Conservation (phyloP, 306 rosid genomes). For the Prunus persica region DNA sequence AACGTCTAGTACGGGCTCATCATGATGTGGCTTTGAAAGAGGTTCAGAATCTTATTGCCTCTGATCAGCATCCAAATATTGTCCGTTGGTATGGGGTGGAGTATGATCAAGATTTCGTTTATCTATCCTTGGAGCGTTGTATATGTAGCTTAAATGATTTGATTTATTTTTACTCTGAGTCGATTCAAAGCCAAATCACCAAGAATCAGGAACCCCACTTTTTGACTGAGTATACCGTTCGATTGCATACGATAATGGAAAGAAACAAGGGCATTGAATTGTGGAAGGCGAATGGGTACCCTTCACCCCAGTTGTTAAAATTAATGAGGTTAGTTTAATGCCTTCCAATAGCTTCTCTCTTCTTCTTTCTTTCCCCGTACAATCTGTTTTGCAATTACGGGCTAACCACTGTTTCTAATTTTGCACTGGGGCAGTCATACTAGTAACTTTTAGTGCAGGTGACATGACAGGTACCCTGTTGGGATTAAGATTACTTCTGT, state of each 20-base stretch:
- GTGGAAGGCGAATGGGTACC: constrained; percentile 61
- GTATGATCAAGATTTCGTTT: constrained; percentile 69
- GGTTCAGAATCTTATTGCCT: constrained; percentile 65
- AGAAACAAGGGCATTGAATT: constrained; percentile 27
- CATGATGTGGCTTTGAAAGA: constrained; percentile 60
- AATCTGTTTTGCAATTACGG: neutral
- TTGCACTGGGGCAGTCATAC: neutral
- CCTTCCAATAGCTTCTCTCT: neutral
- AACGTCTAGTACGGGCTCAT: constrained; percentile 72
- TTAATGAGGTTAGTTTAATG: constrained; percentile 59
- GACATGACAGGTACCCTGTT: neutral
- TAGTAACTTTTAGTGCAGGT: neutral
- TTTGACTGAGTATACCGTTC: constrained; percentile 12
- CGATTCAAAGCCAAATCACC: constrained; percentile 25
- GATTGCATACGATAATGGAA: constrained; percentile 11
- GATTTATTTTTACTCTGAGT: constrained; percentile 37
- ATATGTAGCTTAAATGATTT: constrained; percentile 59
- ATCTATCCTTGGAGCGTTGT: constrained; percentile 70
- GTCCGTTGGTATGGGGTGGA: constrained; percentile 81
- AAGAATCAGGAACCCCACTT: constrained; percentile 11
- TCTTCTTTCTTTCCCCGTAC: neutral
- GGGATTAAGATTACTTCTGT: neutral
- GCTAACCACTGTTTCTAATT: neutral
- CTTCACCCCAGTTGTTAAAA: constrained; percentile 54
- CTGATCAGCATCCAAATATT: constrained; percentile 71